Base-by-base conservation (phyloP, 2,329 filamentous ascomycete species). In the Aspergillus spinulosporus region DNA sequence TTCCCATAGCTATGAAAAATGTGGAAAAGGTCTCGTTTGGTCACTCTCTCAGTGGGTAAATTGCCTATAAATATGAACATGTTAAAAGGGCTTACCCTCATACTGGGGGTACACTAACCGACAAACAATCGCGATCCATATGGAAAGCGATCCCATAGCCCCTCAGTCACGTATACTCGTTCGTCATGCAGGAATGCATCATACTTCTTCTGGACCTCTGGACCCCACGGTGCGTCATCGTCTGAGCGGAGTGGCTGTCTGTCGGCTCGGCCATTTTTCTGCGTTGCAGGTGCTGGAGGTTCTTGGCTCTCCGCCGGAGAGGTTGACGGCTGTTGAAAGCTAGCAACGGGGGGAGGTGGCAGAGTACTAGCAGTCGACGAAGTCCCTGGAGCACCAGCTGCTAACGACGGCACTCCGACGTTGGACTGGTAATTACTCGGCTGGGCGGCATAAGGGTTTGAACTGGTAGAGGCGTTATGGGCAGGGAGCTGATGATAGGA, bases 11-110 rank as follows among this genome's bases (percentile, higher is more conserved):
- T 83, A 68, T 92, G 86, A 70, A 99, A 97, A 14, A 93, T 82
- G 69, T 96, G 88, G 74, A 96, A 97, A 6, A 97, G 86, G 73
- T 97, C 92, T 62, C 89, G 85, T 75, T 97, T 97, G 5, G 90
- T 94, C 11, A 96, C 92, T 69, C 92, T 88, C 71, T 97, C 93
- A 52, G 89, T 93, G 1, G 92, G 92, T 8, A 99, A 81, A 70
- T 97, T 99, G 53, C 92, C 92, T 90, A 68, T 53, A 71, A 53
- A 21, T 2, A 37, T 14, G 26, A 11, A 28, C 26, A 45, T 36
- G 36, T 48, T 46, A 50, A 42, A 40, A 44, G 28, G 47, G 15
- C 14, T 5, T 21, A 26, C 7, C 7, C 12, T 36, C 11, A 5
- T 28, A 29, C 31, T 21, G 31, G 58, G 14, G 14, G 7, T 6